Evolutionary conservation across 306 rosid species (phyloP).

Genomic region (Prunus dulcis): DNA sequence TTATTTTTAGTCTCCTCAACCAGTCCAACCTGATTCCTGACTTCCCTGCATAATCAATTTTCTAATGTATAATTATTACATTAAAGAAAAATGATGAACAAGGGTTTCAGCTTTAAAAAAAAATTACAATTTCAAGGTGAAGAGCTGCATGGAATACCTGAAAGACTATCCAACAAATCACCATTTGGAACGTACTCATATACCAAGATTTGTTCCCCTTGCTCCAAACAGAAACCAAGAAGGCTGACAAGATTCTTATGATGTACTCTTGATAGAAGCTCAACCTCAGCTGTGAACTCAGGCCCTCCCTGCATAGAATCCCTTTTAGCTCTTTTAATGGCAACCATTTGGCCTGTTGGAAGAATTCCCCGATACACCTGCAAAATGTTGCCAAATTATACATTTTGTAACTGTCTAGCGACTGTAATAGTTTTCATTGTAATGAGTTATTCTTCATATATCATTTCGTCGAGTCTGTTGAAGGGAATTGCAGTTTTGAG

Average conservation of each 20-base stretch:
- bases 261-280: conserved; percentile 84
- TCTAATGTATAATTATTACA: background rate
- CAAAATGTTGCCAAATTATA: conserved; percentile 4
- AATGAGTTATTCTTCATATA: too few relatives aligned
- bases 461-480: too few relatives aligned
- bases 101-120: too few relatives aligned
- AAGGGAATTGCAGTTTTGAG: too few relatives aligned
- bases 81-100: background rate
- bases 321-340: conserved; percentile 61
- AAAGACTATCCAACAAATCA: conserved; percentile 54
- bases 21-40: conserved; percentile 71
- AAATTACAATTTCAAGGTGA: background rate
- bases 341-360: conserved; percentile 57
- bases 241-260: conserved; percentile 80
- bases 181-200: conserved; percentile 78
- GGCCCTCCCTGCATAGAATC: conserved; percentile 70
- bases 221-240: conserved; percentile 71
- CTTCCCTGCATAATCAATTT: conserved; percentile 43
- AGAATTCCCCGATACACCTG: conserved; percentile 70
- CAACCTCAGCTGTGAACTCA: conserved; percentile 84
- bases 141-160: conserved; percentile 44
- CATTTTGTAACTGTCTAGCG: background rate
- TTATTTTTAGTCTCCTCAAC: conserved; percentile 61
- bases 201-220: conserved; percentile 81
- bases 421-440: background rate